Evolutionary conservation across 768 basidiomycete genomes (phyloP).

Genomic region (Favolaschia claudopus): DNA sequence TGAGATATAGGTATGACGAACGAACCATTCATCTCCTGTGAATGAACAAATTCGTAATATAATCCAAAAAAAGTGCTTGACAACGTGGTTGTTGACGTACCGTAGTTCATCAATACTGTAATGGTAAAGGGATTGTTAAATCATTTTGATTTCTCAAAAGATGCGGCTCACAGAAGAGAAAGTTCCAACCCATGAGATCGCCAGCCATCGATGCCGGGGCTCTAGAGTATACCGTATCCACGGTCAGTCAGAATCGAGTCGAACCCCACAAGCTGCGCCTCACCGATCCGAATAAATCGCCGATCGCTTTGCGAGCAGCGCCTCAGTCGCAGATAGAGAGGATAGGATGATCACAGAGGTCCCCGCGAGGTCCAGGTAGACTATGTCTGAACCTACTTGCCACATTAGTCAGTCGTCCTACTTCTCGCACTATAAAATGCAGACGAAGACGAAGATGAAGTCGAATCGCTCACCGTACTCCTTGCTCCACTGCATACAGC

Average conservation of each 20-base stretch:
- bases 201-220: neutral
- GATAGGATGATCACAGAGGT: slow-evolving; percentile 38
- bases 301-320: slow-evolving; percentile 49
- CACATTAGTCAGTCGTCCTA: too few relatives aligned
- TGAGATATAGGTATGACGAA: too few relatives aligned
- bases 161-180: neutral
- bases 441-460: too few relatives aligned
- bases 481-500: slow-evolving; percentile 48
- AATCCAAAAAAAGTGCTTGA: neutral
- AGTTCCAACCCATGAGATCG: slow-evolving; percentile 14
- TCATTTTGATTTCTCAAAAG: neutral
- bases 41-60: neutral
- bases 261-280: neutral
- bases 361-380: slow-evolving; percentile 33
- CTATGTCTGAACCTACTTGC: slow-evolving; percentile 36
- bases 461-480: slow-evolving; percentile 38
- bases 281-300: slow-evolving; percentile 42
- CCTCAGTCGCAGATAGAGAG: slow-evolving; percentile 40
- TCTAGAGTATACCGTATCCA: neutral
- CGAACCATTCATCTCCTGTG: neutral
- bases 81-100: neutral
- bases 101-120: slow-evolving; percentile 7
- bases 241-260: too few relatives aligned
- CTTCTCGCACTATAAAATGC: too few relatives aligned
- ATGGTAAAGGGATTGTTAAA: too few relatives aligned